Conservation (phyloP, 208 protist species). For the Trichomonas gallinae region DNA sequence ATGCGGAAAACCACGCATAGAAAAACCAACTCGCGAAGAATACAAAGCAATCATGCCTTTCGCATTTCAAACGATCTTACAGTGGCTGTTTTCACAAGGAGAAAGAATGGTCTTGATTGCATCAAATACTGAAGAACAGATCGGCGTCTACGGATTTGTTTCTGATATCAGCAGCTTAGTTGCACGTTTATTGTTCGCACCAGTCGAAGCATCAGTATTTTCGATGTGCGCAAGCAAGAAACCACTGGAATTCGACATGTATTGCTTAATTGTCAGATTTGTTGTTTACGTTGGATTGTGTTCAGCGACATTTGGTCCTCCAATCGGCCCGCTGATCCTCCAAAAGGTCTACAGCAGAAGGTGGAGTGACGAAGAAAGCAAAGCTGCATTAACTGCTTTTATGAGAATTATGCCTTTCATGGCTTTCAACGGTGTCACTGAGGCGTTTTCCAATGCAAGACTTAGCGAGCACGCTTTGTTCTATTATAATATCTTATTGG, state of each 20-base stretch:
- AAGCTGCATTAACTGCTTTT: neutral
- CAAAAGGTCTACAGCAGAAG: neutral
- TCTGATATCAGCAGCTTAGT: neutral
- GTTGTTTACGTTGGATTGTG: neutral
- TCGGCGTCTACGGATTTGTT: neutral
- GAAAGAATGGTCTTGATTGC: neutral
- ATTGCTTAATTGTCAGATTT: neutral
- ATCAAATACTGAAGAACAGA: neutral
- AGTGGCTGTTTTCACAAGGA: slow-evolving; percentile 18
- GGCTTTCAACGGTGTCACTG: neutral
- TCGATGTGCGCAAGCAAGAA: neutral
- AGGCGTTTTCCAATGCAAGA: neutral
- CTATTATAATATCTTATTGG: neutral
- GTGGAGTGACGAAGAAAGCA: neutral
- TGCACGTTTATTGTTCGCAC: neutral
- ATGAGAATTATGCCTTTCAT: neutral
- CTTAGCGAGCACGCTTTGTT: neutral
- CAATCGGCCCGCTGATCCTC: neutral
- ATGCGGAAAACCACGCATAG: neutral
- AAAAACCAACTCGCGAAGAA: neutral
- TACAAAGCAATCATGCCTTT: neutral
- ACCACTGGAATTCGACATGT: neutral
- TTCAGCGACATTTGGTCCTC: neutral
- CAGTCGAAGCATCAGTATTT: neutral
- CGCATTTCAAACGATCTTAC: neutral